Percentiles rank a stretch among this genome's conserved stretches.
Evolutionary conservation across 1,284 basidiomycete species (phyloP).

Genomic region (Melanopsichium pennsylvanicum): DNA sequence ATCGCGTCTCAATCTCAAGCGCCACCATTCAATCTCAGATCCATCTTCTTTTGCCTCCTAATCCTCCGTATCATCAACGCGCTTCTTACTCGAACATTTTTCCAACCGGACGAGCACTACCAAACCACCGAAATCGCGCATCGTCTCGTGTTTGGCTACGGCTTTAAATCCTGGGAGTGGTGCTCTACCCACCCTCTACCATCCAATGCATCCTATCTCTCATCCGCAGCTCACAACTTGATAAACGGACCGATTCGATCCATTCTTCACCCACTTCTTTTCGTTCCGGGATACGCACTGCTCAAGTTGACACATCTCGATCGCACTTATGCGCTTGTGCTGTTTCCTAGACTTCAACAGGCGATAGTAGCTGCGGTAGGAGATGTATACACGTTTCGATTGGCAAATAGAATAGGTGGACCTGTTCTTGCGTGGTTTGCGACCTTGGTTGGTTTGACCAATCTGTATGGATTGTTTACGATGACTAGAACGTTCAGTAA

Average conservation of each 20-base stretch:
- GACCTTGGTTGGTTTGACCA: conserved; percentile 79
- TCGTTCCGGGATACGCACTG: conserved; percentile 79
- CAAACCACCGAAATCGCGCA: conserved; percentile 94
- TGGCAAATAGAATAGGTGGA: conserved; percentile 74
- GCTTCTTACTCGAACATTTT: conserved; percentile 81
- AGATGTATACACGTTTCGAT: conserved; percentile 76
- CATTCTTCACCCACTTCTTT: conserved; percentile 69
- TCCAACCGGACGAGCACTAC: conserved; percentile 97
- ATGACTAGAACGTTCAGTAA: conserved; percentile 90
- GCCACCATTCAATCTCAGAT: conserved; percentile 2
- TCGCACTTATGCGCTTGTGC: conserved; percentile 61
- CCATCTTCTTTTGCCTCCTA: conserved; percentile 52
- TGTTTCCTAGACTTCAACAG: conserved; percentile 78
- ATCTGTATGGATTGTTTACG: conserved; percentile 84
- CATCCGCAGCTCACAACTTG: conserved; percentile 8
- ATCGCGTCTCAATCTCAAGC: background rate
- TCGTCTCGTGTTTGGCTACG: conserved; percentile 85
- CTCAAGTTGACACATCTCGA: conserved; percentile 73
- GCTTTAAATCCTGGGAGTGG: conserved; percentile 97
- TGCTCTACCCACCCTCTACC: background rate
- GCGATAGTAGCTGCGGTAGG: conserved; percentile 81
- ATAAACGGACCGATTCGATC: conserved; percentile 63
- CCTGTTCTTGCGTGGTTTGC: conserved; percentile 69
- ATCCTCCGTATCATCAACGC: conserved; percentile 69
- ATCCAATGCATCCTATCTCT: conserved; percentile 5